These are phyloP conservation scores for Apiospora arundinis DNA, from an alignment of 2,329 filamentous ascomycete species.

Conservation along the genomic window DNA sequence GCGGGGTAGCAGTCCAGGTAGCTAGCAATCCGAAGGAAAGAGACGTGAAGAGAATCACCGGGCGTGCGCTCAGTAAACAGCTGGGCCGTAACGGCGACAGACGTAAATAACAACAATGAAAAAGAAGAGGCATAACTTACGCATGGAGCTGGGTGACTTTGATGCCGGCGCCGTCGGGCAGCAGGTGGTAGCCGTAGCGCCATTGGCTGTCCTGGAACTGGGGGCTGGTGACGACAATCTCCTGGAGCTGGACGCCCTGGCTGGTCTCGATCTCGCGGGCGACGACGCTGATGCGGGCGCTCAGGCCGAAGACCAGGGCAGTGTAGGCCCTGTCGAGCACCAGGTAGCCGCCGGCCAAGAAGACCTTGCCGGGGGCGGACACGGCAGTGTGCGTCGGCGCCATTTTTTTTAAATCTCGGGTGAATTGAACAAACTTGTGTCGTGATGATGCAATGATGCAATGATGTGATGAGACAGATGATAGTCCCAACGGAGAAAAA, in stretches of 20 bases:
- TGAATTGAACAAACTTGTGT: not conserved
- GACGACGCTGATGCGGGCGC: conserved; percentile 70
- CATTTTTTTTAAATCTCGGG: conserved; percentile 11
- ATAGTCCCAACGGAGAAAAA: too few species aligned
- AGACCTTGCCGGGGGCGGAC: conserved; percentile 94
- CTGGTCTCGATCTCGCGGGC: conserved; percentile 63
- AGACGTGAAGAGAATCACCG: not conserved
- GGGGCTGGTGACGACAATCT: conserved; percentile 87
- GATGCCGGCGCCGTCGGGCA: conserved; percentile 77
- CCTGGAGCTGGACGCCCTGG: conserved; percentile 67
- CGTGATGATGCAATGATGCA: too few species aligned
- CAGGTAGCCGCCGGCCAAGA: conserved; percentile 92
- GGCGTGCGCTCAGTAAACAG: not conserved
- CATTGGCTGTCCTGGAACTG: conserved; percentile 89
- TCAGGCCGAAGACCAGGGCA: conserved; percentile 73
- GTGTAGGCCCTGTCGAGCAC: conserved; percentile 89
- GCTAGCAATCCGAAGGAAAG: not conserved
- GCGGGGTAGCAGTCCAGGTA: not conserved
- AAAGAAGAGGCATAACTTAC: conserved; percentile 59
- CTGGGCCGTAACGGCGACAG: not conserved
- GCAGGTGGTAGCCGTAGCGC: conserved; percentile 81
- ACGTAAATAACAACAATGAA: not conserved
- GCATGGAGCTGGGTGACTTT: conserved; percentile 78
- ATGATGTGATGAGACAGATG: too few species aligned
- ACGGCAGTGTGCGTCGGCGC: conserved; percentile 57